Conservation (phyloP, 208 protist species). For the Acanthamoeba royreba region DNA sequence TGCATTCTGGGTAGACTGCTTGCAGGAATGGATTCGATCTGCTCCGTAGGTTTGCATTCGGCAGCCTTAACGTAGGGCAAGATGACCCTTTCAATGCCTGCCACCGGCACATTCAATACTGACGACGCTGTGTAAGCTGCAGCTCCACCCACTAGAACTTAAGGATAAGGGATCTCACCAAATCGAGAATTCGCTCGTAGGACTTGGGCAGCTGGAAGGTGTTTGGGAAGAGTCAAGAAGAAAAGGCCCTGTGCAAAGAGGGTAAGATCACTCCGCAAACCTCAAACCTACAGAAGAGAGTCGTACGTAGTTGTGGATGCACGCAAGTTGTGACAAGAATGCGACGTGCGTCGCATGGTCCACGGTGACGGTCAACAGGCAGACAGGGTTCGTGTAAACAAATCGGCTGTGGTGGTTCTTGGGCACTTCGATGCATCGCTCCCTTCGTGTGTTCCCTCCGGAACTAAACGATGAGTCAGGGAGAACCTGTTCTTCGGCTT, state of each 20-base stretch:
- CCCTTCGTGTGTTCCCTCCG: neutral
- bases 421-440: neutral
- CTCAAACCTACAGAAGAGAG: neutral
- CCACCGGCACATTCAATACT: constrained; percentile 8
- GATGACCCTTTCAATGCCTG: neutral
- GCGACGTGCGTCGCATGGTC: neutral
- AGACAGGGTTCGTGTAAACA: neutral
- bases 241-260: too few relatives aligned
- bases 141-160: too few relatives aligned
- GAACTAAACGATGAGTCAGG: neutral
- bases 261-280: too few relatives aligned
- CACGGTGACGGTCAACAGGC: neutral
- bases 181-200: too few relatives aligned
- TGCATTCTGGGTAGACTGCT: neutral
- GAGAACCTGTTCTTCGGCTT: too few relatives aligned
- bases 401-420: constrained; percentile 3
- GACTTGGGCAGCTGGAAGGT: too few relatives aligned
- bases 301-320: constrained; percentile 14
- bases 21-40: neutral
- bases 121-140: too few relatives aligned
- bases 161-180: too few relatives aligned
- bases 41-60: too few relatives aligned
- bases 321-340: neutral
- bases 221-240: too few relatives aligned
- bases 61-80: neutral